A percentile compares a stretch with the other conserved stretches of the same genome.
Conservation (phyloP, 768 basidiomycete species). For the Lactifluus pinguis region DNA sequence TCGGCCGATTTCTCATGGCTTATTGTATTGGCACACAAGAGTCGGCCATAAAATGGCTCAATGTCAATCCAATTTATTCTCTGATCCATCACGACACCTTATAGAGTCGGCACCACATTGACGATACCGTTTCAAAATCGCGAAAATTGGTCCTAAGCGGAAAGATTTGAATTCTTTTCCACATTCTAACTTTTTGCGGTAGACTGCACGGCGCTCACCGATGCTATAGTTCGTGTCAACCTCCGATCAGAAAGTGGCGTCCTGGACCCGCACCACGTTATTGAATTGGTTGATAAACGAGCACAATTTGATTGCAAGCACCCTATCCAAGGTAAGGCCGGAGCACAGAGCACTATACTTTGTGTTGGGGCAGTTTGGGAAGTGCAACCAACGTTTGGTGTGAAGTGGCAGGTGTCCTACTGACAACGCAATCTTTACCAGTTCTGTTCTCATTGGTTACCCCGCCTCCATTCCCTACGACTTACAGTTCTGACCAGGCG, state of each 20-base stretch:
- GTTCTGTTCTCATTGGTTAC: constrained; percentile 76
- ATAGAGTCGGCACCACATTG: too few relatives aligned
- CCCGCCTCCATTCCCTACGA: constrained; percentile 59
- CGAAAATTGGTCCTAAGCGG: too few relatives aligned
- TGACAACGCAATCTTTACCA: not conserved
- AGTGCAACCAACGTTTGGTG: constrained; percentile 21
- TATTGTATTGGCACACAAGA: too few relatives aligned
- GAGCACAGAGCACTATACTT: constrained; percentile 61
- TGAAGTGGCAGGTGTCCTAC: not conserved
- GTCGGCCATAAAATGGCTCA: too few relatives aligned
- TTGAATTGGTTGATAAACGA: constrained; percentile 86
- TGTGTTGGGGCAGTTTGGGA: constrained; percentile 72
- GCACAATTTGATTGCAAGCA: constrained; percentile 68
- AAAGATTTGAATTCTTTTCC: too few relatives aligned
- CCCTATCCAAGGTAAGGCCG: constrained; percentile 50
- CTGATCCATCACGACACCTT: too few relatives aligned
- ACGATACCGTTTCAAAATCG: too few relatives aligned
- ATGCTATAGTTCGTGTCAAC: constrained; percentile 61
- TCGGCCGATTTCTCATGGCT: too few relatives aligned
- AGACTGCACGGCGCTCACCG: not conserved
- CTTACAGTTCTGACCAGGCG: constrained; percentile 55
- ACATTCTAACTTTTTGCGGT: not conserved
- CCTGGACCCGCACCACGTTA: constrained; percentile 71
- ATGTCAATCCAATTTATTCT: too few relatives aligned
- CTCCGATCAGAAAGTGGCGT: constrained; percentile 80